phyloP scores from a whole-genome alignment of 23 red algal species.

The Cyanidium caldarium region DNA sequence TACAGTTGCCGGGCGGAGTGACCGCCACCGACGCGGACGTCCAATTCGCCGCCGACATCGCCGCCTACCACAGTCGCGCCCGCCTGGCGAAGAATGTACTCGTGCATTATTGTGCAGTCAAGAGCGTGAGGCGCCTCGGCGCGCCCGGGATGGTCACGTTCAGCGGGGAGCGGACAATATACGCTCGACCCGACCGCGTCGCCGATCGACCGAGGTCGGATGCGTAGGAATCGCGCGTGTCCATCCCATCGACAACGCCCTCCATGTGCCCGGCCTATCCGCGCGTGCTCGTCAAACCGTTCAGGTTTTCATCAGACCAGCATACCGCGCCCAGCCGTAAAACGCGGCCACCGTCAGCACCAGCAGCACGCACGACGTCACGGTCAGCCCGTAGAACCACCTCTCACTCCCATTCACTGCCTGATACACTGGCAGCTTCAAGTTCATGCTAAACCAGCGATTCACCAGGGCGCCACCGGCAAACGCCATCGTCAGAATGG shows the following conservation, averaged over 20 bases:
- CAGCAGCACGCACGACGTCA: too few relatives aligned
- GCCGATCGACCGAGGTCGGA: too few relatives aligned
- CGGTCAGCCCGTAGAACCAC: not conserved
- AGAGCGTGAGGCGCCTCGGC: not conserved
- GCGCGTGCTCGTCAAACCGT: too few relatives aligned
- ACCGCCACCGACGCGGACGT: not conserved
- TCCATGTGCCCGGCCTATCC: too few relatives aligned
- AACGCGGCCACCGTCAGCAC: too few relatives aligned
- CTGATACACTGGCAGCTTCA: conserved; percentile 38
- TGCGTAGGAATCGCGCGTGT: too few relatives aligned
- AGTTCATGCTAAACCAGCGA: conserved; percentile 76
- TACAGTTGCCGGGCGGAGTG: not conserved
- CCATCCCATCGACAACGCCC: too few relatives aligned
- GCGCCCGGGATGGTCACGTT: not conserved
- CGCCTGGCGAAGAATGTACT: not conserved
- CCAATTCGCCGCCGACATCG: not conserved
- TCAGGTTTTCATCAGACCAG: too few relatives aligned
- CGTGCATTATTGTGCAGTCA: not conserved
- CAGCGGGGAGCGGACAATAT: not conserved
- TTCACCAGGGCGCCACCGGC: conserved; percentile 51
- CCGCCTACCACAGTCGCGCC: not conserved
- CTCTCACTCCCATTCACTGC: not conserved
- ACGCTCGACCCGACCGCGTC: not conserved
- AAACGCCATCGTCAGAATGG: conserved; percentile 29
- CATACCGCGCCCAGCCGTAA: too few relatives aligned